Conservation (phyloP, 1,139 yeast genomes). For the Pneumocystis carinii region DNA sequence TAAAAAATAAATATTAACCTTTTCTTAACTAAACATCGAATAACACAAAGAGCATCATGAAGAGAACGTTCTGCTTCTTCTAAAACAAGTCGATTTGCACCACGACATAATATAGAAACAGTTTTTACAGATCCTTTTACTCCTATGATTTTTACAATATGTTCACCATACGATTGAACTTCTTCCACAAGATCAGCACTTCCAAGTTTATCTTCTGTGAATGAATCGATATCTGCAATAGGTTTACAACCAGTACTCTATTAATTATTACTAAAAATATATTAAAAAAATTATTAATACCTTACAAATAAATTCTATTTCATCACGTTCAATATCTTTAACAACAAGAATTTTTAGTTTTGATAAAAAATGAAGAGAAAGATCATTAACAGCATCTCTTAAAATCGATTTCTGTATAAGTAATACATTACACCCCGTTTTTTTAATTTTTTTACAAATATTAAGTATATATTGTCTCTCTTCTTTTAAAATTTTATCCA, state of each 20-base stretch:
- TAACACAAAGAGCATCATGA: slow-evolving; percentile 94
- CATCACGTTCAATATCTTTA: slow-evolving; percentile 93
- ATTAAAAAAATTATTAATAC: background rate
- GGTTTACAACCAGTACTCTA: slow-evolving; percentile 80
- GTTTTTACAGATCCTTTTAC: slow-evolving; percentile 56
- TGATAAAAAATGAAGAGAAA: slow-evolving; percentile 85
- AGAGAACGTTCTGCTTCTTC: slow-evolving; percentile 95
- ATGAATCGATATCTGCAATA: slow-evolving; percentile 84
- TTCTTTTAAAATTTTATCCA: slow-evolving; percentile 95
- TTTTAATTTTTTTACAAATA: slow-evolving; percentile 89
- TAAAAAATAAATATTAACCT: slow-evolving; percentile 22
- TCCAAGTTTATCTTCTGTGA: slow-evolving; percentile 85
- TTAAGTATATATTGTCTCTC: slow-evolving; percentile 90
- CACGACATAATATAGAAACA: slow-evolving; percentile 83
- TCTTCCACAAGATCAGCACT: slow-evolving; percentile 87
- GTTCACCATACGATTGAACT: slow-evolving; percentile 82
- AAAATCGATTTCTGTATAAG: slow-evolving; percentile 86
- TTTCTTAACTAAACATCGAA: slow-evolving; percentile 87
- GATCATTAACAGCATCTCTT: slow-evolving; percentile 93
- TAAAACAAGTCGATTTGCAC: slow-evolving; percentile 76
- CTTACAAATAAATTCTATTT: slow-evolving; percentile 81
- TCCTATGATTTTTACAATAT: slow-evolving; percentile 81
- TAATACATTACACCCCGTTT: slow-evolving; percentile 89
- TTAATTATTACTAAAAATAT: background rate
- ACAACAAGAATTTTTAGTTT: slow-evolving; percentile 87